Conservation (phyloP, 2,329 filamentous ascomycete species). For the Chaetomium globosum region DNA sequence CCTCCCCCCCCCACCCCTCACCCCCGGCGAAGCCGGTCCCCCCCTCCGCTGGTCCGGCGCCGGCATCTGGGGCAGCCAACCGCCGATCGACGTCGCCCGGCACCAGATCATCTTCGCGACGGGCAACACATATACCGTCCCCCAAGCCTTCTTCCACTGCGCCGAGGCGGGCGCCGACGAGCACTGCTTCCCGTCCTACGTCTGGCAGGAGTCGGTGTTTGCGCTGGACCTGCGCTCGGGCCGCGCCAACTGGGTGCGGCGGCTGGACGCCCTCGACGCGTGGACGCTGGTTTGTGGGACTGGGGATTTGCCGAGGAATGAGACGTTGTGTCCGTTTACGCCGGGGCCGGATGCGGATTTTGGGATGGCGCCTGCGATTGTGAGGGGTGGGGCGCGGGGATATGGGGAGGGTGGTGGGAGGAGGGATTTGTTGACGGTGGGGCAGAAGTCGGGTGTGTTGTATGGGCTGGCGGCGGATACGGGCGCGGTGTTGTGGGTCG, state of each 20-base stretch:
- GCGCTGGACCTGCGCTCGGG: constrained; percentile 37
- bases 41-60: constrained; percentile 37
- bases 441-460: constrained; percentile 41
- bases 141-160: constrained; percentile 35
- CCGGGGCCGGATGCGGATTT: constrained; percentile 36
- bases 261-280: constrained; percentile 33
- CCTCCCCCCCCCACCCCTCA: constrained; percentile 15
- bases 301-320: not conserved
- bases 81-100: constrained; percentile 38
- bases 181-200: constrained; percentile 34
- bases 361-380: constrained; percentile 39
- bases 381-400: constrained; percentile 29
- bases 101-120: constrained; percentile 40
- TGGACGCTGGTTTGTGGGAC: constrained; percentile 34
- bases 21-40: too few species aligned
- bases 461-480: constrained; percentile 40
- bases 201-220: constrained; percentile 39
- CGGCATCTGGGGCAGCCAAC: constrained; percentile 41
- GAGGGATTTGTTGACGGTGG: constrained; percentile 38
- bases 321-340: constrained; percentile 23
- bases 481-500: constrained; percentile 29
- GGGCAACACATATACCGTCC: constrained; percentile 40
- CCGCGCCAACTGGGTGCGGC: constrained; percentile 38
- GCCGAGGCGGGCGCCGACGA: constrained; percentile 27
- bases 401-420: not conserved